Evolutionary conservation across 192 early-diverging fungal genomes (phyloP).

Genomic region (Oehlia diaphana): DNA sequence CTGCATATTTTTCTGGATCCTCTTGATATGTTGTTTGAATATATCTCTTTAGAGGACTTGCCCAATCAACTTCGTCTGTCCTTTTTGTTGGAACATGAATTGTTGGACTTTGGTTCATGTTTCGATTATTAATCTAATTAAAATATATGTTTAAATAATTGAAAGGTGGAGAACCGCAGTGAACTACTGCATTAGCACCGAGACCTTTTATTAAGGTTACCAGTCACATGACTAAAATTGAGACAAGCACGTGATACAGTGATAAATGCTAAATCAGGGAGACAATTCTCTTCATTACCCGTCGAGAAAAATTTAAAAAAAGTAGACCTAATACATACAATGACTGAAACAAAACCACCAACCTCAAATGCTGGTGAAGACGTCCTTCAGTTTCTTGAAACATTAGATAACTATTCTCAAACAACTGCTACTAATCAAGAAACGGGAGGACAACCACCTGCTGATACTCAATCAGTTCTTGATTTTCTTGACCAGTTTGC

Average conservation of each 20-base stretch:
- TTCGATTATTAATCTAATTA: not conserved
- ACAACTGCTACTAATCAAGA: slow-evolving; percentile 13
- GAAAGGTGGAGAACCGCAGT: no score
- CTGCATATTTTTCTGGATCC: slow-evolving; percentile 87
- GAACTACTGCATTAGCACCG: no score
- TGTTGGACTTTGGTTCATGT: slow-evolving; percentile 55
- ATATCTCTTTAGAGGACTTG: slow-evolving; percentile 77
- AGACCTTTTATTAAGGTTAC: no score
- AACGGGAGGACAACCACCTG: slow-evolving; percentile 2
- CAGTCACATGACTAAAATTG: no score
- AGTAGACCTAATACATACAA: not conserved
- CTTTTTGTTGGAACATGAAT: slow-evolving; percentile 76
- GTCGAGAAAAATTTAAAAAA: no score
- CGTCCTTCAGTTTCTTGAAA: slow-evolving; percentile 47
- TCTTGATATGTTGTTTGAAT: slow-evolving; percentile 86
- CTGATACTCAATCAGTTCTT: slow-evolving; percentile 45
- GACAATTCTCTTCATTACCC: no score
- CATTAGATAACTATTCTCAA: slow-evolving; percentile 35
- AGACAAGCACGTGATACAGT: no score
- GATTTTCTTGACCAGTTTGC: slow-evolving; percentile 49
- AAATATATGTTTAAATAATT: no score
- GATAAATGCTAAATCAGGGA: no score
- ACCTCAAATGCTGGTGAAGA: slow-evolving; percentile 35
- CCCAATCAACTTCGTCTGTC: slow-evolving; percentile 93
- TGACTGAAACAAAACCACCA: slow-evolving; percentile 11